Evolutionary conservation across 257 asterid genomes (phyloP).

Genomic region (Cordia subcordata): DNA sequence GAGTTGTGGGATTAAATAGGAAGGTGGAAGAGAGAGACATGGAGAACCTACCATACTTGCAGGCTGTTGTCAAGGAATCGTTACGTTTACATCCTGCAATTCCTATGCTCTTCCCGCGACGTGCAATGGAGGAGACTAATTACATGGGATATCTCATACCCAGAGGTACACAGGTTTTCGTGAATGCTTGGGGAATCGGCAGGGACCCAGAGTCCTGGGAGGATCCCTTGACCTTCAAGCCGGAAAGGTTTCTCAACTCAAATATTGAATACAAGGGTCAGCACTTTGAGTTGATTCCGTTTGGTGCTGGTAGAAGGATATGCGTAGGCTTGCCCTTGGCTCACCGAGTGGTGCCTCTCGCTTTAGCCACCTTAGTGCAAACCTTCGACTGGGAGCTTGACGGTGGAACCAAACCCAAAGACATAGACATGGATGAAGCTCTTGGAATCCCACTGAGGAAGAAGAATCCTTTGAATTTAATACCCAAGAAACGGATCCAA

Average conservation of each 20-base stretch:
- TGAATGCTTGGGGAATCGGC: constrained; percentile 24
- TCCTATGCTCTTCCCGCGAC: constrained; percentile 5
- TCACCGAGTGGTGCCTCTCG: constrained; percentile 49
- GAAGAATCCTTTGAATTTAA: constrained; percentile 33
- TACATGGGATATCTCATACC: constrained; percentile 10
- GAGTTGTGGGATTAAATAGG: constrained; percentile 1
- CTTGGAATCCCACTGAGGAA: constrained; percentile 45
- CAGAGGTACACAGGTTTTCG: neutral
- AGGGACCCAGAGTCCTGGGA: constrained; percentile 57
- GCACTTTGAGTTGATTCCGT: constrained; percentile 45
- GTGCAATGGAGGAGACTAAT: neutral
- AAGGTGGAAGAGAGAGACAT: constrained; percentile 9
- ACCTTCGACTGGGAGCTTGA: constrained; percentile 51
- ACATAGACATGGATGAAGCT: constrained; percentile 39
- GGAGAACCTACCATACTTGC: constrained; percentile 8
- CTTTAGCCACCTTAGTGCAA: constrained; percentile 47
- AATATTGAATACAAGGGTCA: constrained; percentile 48
- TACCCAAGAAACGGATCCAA: no score
- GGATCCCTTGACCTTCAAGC: constrained; percentile 58
- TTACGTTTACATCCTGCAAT: constrained; percentile 7
- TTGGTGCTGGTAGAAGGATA: constrained; percentile 58
- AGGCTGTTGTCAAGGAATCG: constrained; percentile 6
- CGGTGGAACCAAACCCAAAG: constrained; percentile 8
- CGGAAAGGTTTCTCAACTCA: constrained; percentile 52
- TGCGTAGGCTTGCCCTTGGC: constrained; percentile 51